Base-by-base conservation (phyloP, 2,329 filamentous ascomycete species). In the Aureobasidium uvarum region DNA sequence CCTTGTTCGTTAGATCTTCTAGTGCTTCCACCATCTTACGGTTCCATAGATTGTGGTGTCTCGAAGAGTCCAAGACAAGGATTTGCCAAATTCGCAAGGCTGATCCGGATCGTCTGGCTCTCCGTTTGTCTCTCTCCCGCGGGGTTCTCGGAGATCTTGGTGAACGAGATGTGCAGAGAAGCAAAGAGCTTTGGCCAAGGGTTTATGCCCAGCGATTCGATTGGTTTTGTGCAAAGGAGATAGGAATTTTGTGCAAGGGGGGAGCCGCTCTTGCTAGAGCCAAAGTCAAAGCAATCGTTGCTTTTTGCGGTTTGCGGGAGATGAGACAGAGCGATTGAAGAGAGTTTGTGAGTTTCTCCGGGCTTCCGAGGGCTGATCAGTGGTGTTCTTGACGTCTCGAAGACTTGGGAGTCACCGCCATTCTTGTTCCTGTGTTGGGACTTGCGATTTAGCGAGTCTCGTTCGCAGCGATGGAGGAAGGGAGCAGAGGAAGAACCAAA, bases 231-330 rank as follows among this genome's bases (percentile, higher is more conserved):
- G 51, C 31, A 54, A 25, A 25, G 51, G 31, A 39, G 18, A 5
- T 2, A 6, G 11, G 2, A n/a, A 36, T 31, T 18, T 54, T 54
- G 33, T 39, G 33, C 31, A 39, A 36, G 4, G 11, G 18, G 11
- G 31, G 18, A 6, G 10, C 28, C 6, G n/a, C 25, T 16, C 28
- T 7, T 14, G 48, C 25, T 36, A 11, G 48, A 28, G 3, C 16
- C 5, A 36, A 36, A 52, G 50, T 11, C 16, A 33, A 23, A 54
- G 33, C 6, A 8, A 5, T 23, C 33, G 33, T 23, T 54, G 20
- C 51, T 54, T 54, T 54, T 54, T 25, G 33, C 51, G 28, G 51
- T 23, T 39, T 25, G 51, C 33, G 33, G 51, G 51, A 54, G 48
- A 51, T 36, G 13, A 33, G 45, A 48, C 45, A 48, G 6, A 8